Percentiles rank a stretch among this genome's conserved stretches.
These are phyloP conservation scores for Bipolaris bicolor DNA, from an alignment of 2,329 filamentous ascomycete species.

Conservation along the genomic window DNA sequence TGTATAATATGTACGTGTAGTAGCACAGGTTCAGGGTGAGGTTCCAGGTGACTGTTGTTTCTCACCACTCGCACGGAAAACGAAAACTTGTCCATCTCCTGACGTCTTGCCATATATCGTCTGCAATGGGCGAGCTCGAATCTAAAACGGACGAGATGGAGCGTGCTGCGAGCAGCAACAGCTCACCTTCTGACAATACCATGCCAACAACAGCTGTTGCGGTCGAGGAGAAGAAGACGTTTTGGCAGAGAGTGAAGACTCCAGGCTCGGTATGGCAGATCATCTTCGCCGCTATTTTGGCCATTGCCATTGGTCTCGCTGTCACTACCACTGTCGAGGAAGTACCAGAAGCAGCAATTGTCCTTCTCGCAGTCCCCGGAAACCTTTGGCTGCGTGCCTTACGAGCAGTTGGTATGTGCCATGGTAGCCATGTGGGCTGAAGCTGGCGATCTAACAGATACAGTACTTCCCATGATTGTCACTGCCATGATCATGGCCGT, in stretches of 20 bases:
- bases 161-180: conserved; percentile 17
- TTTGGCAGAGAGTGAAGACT: conserved; percentile 49
- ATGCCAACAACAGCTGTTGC: conserved; percentile 22
- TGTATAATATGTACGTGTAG: conserved; percentile 26
- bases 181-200: conserved; percentile 12
- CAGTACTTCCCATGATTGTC: conserved; percentile 60
- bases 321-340: conserved; percentile 53
- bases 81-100: neutral
- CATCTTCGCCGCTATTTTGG: conserved; percentile 56
- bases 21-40: conserved; percentile 4
- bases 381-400: conserved; percentile 59
- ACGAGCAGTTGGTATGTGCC: conserved; percentile 54
- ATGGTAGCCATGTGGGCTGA: neutral
- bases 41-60: conserved; percentile 1
- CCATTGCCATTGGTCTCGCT: conserved; percentile 57
- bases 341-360: conserved; percentile 52
- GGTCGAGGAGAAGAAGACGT: conserved; percentile 31
- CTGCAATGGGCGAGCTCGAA: conserved; percentile 27
- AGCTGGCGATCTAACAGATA: conserved; percentile 1
- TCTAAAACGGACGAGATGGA: conserved; percentile 21
- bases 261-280: conserved; percentile 59
- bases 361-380: conserved; percentile 57
- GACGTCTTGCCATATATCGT: neutral
- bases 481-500: conserved; percentile 60
- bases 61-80: neutral